Evolutionary conservation across 169 alveolate genomes (phyloP).

Genomic region (Babesia sp.): DNA sequence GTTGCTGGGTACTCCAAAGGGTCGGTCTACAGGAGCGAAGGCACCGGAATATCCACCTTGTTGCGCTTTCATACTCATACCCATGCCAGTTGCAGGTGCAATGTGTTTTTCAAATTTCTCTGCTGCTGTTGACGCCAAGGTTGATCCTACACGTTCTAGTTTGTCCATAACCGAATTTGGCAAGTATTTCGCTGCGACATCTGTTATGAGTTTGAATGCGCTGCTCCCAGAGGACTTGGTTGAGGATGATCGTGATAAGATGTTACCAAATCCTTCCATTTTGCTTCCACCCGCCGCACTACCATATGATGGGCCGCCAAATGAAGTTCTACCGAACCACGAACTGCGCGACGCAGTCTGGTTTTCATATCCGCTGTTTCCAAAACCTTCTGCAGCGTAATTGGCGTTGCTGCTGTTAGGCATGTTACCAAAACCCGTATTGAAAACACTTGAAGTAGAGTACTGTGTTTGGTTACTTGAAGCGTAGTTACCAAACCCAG

Average conservation of each 20-base stretch:
- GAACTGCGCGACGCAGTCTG: not conserved
- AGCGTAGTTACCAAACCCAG: conserved; percentile 11
- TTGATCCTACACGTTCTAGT: conserved; percentile 56
- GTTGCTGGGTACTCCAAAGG: not conserved
- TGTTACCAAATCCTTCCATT: conserved; percentile 63
- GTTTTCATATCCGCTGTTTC: not conserved
- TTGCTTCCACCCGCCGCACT: not conserved
- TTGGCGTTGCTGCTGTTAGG: not conserved
- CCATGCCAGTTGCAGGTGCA: conserved; percentile 1
- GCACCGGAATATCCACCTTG: not conserved
- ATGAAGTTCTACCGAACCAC: not conserved
- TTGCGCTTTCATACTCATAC: not conserved
- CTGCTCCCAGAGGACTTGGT: conserved; percentile 18
- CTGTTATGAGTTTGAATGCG: conserved; percentile 41
- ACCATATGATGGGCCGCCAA: not conserved
- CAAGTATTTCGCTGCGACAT: conserved; percentile 55
- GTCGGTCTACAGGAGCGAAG: not conserved
- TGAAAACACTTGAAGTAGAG: not conserved
- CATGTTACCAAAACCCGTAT: conserved; percentile 4
- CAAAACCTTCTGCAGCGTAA: too few relatives aligned
- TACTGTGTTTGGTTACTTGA: not conserved
- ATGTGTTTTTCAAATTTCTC: conserved; percentile 54
- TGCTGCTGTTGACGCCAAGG: conserved; percentile 38
- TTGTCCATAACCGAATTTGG: conserved; percentile 38
- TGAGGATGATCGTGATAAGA: not conserved